Base-by-base conservation (phyloP, 1,284 basidiomycete species). In the Pascua guehoae region DNA sequence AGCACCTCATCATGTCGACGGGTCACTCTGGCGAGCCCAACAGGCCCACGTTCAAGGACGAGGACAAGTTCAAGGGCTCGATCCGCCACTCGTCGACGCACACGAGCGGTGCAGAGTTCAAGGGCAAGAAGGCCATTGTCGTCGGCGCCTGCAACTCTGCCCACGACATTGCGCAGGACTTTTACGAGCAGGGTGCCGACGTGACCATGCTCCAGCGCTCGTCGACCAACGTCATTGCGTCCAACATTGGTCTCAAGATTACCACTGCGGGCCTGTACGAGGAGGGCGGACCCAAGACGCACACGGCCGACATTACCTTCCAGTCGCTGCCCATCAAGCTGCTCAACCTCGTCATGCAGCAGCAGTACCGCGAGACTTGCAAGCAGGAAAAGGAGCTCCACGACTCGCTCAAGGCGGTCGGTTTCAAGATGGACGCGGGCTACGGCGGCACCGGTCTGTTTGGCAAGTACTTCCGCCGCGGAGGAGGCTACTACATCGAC, bases 51-150 rank as follows among this genome's bases (percentile, higher is more conserved):
- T 56, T 61, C 53, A 48, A 48, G 9, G 64, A 62, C 39, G 16
- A 55, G 80, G 80, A 83, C 15, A 71, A 72, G 9, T 86, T 84
- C 73, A 79, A 80, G 63, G 85, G 85, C 32, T 54, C 55, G 52
- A 68, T 80, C 54, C 62, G 82, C 38, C 85, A 86, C 69, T 85
- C 85, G 11, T 78, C 71, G 9, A 59, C 79, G 49, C 80, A 84
- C 68, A 79, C 84, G 8, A 75, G 61, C 14, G 62, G 62, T 17
- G 50, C 70, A 4, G 70, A 70, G 14, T 78, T 80, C 14, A 64
- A 69, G 11, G 81, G 80, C 61, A 79, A 83, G 62, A 70, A 75
- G 17, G 67, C 56, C 18, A 53, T 61, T 9, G 60, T 61, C n/a
- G 54, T 61, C 18, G 60, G 60, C 40, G 53, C 56, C 15, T 56